Evolutionary conservation across 2,329 filamentous ascomycete species (phyloP).

Genomic region (Torrubiella hemipterigena): DNA sequence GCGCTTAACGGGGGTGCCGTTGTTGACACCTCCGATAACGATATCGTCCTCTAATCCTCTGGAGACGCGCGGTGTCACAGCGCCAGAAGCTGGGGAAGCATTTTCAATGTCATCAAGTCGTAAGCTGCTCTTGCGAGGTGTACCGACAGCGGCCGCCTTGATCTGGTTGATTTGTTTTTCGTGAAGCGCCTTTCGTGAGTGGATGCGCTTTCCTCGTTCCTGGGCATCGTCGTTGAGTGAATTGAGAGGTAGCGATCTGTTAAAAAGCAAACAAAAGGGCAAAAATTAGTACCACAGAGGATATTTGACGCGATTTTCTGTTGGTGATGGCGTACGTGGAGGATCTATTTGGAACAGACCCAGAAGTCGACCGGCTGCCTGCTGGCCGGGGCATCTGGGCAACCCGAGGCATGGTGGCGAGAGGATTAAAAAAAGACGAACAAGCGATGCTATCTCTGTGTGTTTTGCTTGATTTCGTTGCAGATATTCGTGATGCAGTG

Average conservation of each 20-base stretch:
- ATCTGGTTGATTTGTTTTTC: slow-evolving; percentile 89
- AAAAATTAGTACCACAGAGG: no score
- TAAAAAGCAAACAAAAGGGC: no score
- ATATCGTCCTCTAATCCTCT: slow-evolving; percentile 36
- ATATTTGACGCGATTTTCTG: no score
- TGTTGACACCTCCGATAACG: slow-evolving; percentile 57
- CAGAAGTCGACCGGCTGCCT: slow-evolving; percentile 33
- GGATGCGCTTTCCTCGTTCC: slow-evolving; percentile 80
- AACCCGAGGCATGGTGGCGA: slow-evolving; percentile 45
- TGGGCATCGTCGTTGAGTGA: slow-evolving; percentile 89
- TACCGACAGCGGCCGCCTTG: slow-evolving; percentile 57
- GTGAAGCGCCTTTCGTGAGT: slow-evolving; percentile 78
- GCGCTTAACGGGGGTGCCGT: slow-evolving; percentile 89
- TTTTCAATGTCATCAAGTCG: slow-evolving; percentile 48
- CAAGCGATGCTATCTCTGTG: neutral
- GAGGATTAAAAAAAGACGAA: neutral
- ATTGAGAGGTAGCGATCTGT: no score
- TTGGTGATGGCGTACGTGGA: neutral
- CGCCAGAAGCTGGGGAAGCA: slow-evolving; percentile 42
- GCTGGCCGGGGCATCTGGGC: slow-evolving; percentile 40
- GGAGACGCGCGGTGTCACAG: slow-evolving; percentile 34
- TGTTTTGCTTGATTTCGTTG: neutral
- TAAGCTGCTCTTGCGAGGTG: slow-evolving; percentile 51
- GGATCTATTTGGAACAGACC: slow-evolving; percentile 15
- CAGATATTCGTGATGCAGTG: neutral